Evolutionary conservation across 169 alveolate genomes (phyloP).

Genomic region (Plasmodium gallinaceum): DNA sequence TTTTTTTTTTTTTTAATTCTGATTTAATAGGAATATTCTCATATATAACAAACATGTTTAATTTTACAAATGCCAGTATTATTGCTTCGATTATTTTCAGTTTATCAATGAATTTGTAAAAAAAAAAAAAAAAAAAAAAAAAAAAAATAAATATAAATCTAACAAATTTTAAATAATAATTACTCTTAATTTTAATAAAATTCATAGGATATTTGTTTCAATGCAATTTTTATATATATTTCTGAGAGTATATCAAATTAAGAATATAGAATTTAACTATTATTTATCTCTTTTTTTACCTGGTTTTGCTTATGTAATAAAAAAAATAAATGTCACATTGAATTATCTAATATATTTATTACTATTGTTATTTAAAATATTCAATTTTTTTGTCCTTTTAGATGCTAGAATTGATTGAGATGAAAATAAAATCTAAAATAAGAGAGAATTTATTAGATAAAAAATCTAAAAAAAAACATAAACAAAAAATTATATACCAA

Average conservation of each 20-base stretch:
- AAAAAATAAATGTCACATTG: not conserved
- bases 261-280: slow-evolving; percentile 15
- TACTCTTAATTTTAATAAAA: not conserved
- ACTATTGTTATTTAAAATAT: too few relatives aligned
- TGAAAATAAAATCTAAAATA: slow-evolving; percentile 30
- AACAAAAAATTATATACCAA: slow-evolving; percentile 43
- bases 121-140: not conserved
- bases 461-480: slow-evolving; percentile 19
- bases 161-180: not conserved
- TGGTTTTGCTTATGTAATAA: slow-evolving; percentile 51
- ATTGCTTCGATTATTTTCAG: slow-evolving; percentile 31
- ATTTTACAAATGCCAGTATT: slow-evolving; percentile 16
- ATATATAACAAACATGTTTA: slow-evolving; percentile 21
- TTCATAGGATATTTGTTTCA: slow-evolving; percentile 26
- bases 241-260: slow-evolving; percentile 39
- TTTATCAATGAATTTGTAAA: slow-evolving; percentile 59
- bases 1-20: not conserved
- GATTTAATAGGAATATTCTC: slow-evolving; percentile 53
- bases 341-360: too few relatives aligned
- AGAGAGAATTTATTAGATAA: slow-evolving; percentile 34
- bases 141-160: not conserved
- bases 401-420: slow-evolving; percentile 40
- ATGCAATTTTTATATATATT: slow-evolving; percentile 41
- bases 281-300: slow-evolving; percentile 46
- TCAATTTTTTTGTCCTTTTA: not conserved